Base-by-base conservation (phyloP, 148 eudicot species). In the Rhododendron molle region DNA sequence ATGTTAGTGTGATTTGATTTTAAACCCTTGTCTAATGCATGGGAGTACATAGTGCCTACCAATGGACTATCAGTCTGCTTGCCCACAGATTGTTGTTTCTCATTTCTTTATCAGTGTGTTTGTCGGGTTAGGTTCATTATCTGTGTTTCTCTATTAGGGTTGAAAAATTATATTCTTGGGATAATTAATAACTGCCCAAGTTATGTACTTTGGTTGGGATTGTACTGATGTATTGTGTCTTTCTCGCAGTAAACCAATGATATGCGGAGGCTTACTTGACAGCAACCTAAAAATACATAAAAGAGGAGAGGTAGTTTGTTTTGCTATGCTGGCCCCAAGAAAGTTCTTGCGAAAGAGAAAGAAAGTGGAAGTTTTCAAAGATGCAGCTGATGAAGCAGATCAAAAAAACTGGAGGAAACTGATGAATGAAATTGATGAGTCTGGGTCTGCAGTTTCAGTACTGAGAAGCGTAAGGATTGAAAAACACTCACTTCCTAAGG, bases 311-410 rank as follows among this genome's bases (percentile, higher is more conserved):
- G 89, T 97, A 36, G 94, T 97, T 72, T 95, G 98, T 86, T 88
- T 88, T 83, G 96, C 95, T 58, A 97, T 97, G 98, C 80, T 97
- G 89, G 83, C 93, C 46, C 99, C 98, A 62, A 90, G 99, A 88
- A 97, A 97, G 91, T 97, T 97, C 86, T 85, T 94, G 95, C 99
- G 94, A 80, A 95, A 86, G 95, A 92, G 98, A 86, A 97, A 79
- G 88, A 94, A 94, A 85, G 56, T 89, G 13, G 96, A 94, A 90
- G 76, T 88, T 90, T 97, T 94, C 80, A 92, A 90, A 90, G 98
- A 94, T 90, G 93, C 92, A 69, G 93, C 90, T 62, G 95, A 94
- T 85, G 97, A 94, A 90, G 94, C 90, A 36, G 96, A 94, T 85
- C 99, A 97, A 90, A 97, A 86, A 87, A 91, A 84, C 81, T 97